Evolutionary conservation across 2,329 filamentous ascomycete species (phyloP).

Genomic region (Biscogniauxia sp.): DNA sequence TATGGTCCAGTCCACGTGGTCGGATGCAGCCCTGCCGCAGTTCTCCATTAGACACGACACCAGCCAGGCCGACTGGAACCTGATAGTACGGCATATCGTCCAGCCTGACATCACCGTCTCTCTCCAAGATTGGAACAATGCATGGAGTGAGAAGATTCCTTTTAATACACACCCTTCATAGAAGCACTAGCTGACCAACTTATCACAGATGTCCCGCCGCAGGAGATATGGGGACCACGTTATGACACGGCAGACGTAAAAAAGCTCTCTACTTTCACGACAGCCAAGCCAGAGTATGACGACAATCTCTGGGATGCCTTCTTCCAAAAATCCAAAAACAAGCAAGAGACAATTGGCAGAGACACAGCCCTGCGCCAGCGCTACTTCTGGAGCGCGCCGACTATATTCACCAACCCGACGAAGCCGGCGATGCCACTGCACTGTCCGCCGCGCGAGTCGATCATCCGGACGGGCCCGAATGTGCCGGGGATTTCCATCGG

Average conservation of each 20-base stretch:
- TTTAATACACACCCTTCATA: background rate
- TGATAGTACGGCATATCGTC: constrained; percentile 26
- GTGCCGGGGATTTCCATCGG: constrained; percentile 38
- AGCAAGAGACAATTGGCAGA: constrained; percentile 4
- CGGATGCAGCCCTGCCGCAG: constrained; percentile 5
- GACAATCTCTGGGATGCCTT: background rate
- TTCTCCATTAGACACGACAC: constrained; percentile 24
- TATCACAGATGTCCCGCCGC: constrained; percentile 5
- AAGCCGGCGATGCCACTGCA: constrained; percentile 37
- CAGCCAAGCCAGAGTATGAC: constrained; percentile 1
- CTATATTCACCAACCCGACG: constrained; percentile 31
- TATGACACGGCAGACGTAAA: constrained; percentile 7
- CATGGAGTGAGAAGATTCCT: constrained; percentile 25
- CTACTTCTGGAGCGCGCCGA: constrained; percentile 28
- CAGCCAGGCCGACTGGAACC: constrained; percentile 25
- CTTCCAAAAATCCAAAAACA: constrained; percentile 19
- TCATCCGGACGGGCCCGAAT: constrained; percentile 34
- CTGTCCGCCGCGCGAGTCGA: constrained; percentile 34
- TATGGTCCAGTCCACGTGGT: constrained; percentile 12
- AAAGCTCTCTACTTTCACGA: constrained; percentile 4
- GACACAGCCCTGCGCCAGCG: constrained; percentile 24
- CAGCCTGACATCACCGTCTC: constrained; percentile 19
- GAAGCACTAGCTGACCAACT: constrained; percentile 6
- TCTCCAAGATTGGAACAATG: constrained; percentile 9
- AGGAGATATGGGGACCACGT: constrained; percentile 20